Evolutionary conservation across 768 basidiomycete genomes (phyloP), one percentile per base, ranked within the genome.

Genomic region (Obba rivulosa): DNA sequence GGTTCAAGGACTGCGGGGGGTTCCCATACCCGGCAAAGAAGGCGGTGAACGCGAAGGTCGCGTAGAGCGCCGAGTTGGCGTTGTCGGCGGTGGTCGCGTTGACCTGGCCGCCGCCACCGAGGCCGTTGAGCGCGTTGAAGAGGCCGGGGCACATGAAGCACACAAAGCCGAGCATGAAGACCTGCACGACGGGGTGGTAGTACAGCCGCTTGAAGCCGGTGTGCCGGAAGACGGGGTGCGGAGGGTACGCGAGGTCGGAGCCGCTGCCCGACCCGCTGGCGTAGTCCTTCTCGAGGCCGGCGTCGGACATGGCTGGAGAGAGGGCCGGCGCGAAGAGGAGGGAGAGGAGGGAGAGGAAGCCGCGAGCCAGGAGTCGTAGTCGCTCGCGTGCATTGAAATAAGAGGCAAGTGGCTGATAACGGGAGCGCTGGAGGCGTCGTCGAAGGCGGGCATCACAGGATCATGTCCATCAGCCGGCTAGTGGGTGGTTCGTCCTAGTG

Each of bases 51-150:
- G 82, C 78, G 55, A 84, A 85, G 3, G 75, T 76, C 2, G 80
- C 65, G 58, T 92, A 90, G 13, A 87, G 66, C 3, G 85, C 80
- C 1, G 79, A 69, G 57, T 83, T 82, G 2, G 85, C 76, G 56
- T 91, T 87, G 16, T 86, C 80, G 59, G 76, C 78, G 11, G 81
- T 85, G 3, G 69, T 72, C 11, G 78, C 59, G 57, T 86, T 80
- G 36, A 87, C 61, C 66, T 85, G 83, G 3, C 90, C 90, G 40
- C 85, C 87, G 39, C 75, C 88, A 3, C 91, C 90, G 39, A 93
- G 73, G 28, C 89, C 87, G 47, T 79, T 84, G 58, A 90, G 69
- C 0, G 87, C 81, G 58, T 90, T 92, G 68, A 87, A 90, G 48
- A 89, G 75, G 49, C 88, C 87, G 62, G 67, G 68, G 48, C 69